Evolutionary conservation across 1,284 basidiomycete species (phyloP), one percentile per base, ranked within the genome.

Genomic region (Sparassis latifolia): DNA sequence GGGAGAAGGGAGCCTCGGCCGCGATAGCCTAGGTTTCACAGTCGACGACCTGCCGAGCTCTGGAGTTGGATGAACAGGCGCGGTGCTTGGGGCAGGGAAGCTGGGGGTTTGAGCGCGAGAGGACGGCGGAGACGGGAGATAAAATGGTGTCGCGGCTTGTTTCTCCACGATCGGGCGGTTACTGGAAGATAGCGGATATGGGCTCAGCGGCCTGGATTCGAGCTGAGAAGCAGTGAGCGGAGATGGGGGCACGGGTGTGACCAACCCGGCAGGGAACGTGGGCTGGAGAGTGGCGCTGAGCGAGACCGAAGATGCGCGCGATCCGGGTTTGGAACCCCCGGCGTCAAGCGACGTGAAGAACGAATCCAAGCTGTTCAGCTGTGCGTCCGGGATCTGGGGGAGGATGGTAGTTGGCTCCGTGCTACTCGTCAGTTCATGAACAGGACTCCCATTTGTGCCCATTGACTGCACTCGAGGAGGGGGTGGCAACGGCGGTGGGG

Each of bases 401-500:
- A 28, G 29, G 12, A 41, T 44, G 33, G 30, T 37, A 10, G 46
- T 42, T 3, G 46, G 42, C 30, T 41, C 51, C 7, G 52, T 38
- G 20, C 35, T 50, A 48, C 47, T 49, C n/a, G 55, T 48, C 4
- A 20, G 20, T 20, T 20, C 20, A 20, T 20, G 20, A 20, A 20
- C 20, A 20, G 20, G 20, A 20, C 20, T 20, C 20, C 20, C 20
- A 20, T 20, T 20, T 20, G 20, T 20, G 20, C 20, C 20, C 20
- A 20, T 20, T 20, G 55, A 48, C 10, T 53, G 48, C 12, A 55
- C 41, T 6, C 55, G 48, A 44, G 55, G 49, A 37, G 57, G 56
- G 2, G 60, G 58, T 29, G 58, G 55, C 6, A 58, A 44, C 6
- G 66, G 64, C n/a, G 66, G 59, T 5, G 64, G 57, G 7, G 81